Conservation (phyloP, 78 protist genomes). For the Diacronema lutheri region DNA sequence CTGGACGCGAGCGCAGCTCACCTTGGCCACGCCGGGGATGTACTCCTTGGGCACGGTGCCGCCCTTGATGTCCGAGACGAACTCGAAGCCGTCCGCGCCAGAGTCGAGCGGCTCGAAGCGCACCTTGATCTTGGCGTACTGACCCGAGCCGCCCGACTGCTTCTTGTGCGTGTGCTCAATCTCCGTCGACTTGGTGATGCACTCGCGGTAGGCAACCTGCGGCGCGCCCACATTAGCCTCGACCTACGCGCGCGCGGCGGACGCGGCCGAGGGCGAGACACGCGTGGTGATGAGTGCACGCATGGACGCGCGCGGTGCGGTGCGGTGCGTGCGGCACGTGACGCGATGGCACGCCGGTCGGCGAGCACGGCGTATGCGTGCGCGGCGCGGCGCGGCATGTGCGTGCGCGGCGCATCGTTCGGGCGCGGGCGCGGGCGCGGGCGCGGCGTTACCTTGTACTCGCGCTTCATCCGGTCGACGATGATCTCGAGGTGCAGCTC, state of each 20-base stretch:
- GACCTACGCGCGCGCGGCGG: background rate
- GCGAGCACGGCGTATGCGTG: too few relatives aligned
- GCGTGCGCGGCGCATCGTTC: too few relatives aligned
- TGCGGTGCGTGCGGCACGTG: too few relatives aligned
- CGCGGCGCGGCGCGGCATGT: too few relatives aligned
- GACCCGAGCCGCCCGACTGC: conserved; percentile 94
- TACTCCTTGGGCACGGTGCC: conserved; percentile 45
- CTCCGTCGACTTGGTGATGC: conserved; percentile 8
- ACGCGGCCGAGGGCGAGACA: too few relatives aligned
- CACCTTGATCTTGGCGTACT: conserved; percentile 78
- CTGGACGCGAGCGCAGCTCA: too few relatives aligned
- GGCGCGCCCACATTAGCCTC: background rate
- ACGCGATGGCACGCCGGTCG: too few relatives aligned
- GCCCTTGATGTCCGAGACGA: conserved; percentile 33
- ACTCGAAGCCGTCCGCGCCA: conserved; percentile 13
- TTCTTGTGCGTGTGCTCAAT: conserved; percentile 84
- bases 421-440: conserved; percentile 23
- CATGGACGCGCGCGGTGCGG: too few relatives aligned
- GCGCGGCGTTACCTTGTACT: conserved; percentile 70
- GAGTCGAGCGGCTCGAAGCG: conserved; percentile 15
- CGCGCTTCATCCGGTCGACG: conserved; percentile 69
- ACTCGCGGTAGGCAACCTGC: conserved; percentile 82
- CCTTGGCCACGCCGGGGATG: conserved; percentile 39
- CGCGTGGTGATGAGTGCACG: too few relatives aligned
- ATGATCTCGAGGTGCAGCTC: conserved; percentile 62